phyloP scores from a whole-genome alignment of 345 rosid genomes.

The Lepidium sativum region DNA sequence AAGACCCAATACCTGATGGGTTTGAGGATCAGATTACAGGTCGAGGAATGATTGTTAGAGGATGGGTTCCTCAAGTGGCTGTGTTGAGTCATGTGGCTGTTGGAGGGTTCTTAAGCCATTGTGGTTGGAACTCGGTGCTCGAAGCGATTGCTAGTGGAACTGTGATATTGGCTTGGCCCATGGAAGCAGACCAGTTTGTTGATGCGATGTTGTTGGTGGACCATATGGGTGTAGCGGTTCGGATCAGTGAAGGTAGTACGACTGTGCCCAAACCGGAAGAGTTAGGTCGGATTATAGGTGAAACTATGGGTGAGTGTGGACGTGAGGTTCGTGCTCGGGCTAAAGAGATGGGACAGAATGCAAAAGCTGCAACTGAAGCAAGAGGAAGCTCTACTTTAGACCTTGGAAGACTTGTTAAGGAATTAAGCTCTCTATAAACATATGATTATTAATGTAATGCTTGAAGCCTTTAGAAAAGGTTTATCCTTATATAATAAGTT shows the following conservation, averaged over 20 bases:
- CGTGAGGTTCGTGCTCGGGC: conserved; percentile 21
- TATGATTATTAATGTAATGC: not conserved
- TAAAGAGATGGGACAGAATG: conserved; percentile 21
- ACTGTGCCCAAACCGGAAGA: conserved; percentile 44
- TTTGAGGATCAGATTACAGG: conserved; percentile 37
- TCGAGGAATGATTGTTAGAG: conserved; percentile 36
- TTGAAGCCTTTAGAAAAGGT: not conserved
- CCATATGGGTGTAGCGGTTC: conserved; percentile 35
- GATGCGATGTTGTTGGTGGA: conserved; percentile 44
- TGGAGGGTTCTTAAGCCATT: conserved; percentile 58
- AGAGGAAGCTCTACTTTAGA: conserved; percentile 40
- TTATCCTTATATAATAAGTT: not conserved
- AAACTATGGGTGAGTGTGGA: conserved; percentile 17
- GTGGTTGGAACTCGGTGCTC: conserved; percentile 70
- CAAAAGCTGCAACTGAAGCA: conserved; percentile 29
- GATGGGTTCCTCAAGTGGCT: conserved; percentile 53
- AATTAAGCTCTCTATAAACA: conserved; percentile 18
- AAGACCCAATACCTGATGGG: conserved; percentile 37
- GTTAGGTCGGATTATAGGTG: conserved; percentile 25
- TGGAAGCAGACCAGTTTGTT: conserved; percentile 62
- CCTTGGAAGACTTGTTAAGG: conserved; percentile 29
- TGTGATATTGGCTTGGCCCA: conserved; percentile 49
- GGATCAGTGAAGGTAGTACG: conserved; percentile 39
- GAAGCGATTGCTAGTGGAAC: conserved; percentile 47
- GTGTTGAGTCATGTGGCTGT: conserved; percentile 46